Percentiles rank a stretch among this genome's conserved stretches.
Conservation (phyloP, 176 grass and related monocot genomes). For the Poa annua region DNA sequence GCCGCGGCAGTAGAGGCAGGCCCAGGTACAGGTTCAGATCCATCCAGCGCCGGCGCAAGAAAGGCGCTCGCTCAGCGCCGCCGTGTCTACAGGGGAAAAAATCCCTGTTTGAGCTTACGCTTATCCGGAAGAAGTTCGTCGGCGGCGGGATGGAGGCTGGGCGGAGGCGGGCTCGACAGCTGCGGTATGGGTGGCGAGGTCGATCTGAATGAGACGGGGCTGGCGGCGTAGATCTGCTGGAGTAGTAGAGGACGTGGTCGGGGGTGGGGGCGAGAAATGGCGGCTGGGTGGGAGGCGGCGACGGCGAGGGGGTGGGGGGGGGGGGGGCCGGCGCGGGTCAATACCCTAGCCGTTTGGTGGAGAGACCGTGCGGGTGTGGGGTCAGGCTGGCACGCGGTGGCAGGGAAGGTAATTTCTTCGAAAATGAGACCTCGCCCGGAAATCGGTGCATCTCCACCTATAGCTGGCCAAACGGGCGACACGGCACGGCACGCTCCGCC, state of each 20-base stretch:
- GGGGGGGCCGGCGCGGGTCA: background rate
- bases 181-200: too few relatives aligned
- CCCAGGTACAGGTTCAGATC: conserved; percentile 80
- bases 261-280: background rate
- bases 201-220: too few relatives aligned
- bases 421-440: too few relatives aligned
- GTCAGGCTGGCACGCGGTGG: background rate
- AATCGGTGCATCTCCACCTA: too few relatives aligned
- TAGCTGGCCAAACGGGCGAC: too few relatives aligned
- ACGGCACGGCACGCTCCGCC: too few relatives aligned
- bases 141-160: background rate
- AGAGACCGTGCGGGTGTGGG: background rate
- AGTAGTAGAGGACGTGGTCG: background rate
- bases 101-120: too few relatives aligned
- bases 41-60: conserved; percentile 4
- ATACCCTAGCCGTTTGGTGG: background rate
- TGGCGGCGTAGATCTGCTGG: background rate
- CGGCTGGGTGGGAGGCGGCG: background rate
- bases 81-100: too few relatives aligned
- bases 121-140: background rate
- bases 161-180: background rate
- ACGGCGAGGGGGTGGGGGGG: background rate
- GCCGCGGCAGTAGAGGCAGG: conserved; percentile 52
- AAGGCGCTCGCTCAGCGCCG: too few relatives aligned
- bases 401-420: background rate